A percentile compares a stretch with the other conserved stretches of the same genome.
Evolutionary conservation across 2,329 filamentous ascomycete species (phyloP).

Genomic region (Trichoderma atrobrunneum): DNA sequence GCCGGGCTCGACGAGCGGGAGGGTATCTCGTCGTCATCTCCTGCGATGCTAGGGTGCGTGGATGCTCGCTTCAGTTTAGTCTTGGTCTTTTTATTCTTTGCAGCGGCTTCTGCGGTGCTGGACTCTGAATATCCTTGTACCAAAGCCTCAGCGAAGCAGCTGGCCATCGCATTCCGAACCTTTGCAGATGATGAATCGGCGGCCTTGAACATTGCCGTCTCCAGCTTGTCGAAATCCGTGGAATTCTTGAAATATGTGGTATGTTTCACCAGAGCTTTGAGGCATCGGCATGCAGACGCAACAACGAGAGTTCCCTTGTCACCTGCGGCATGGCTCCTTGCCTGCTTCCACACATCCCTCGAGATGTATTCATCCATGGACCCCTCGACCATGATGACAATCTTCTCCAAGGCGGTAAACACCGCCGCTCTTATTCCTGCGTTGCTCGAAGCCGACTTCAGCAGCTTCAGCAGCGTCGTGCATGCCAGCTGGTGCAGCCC

Average conservation of each 20-base stretch:
- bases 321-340: slow-evolving; percentile 67
- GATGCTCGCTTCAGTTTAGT: slow-evolving; percentile 56
- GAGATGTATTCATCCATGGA: slow-evolving; percentile 81
- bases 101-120: slow-evolving; percentile 42
- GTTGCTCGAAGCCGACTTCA: slow-evolving; percentile 77
- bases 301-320: slow-evolving; percentile 86
- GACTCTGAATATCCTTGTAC: slow-evolving; percentile 69
- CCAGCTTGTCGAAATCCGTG: slow-evolving; percentile 85
- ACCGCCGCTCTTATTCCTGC: slow-evolving; percentile 77
- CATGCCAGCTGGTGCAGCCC: slow-evolving; percentile 74
- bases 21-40: slow-evolving; percentile 71
- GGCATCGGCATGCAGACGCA: slow-evolving; percentile 72
- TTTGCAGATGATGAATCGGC: slow-evolving; percentile 74
- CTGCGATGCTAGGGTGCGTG: slow-evolving; percentile 58
- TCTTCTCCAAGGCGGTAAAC: slow-evolving; percentile 71
- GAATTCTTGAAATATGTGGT: slow-evolving; percentile 85
- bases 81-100: slow-evolving; percentile 70
- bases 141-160: slow-evolving; percentile 78
- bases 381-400: slow-evolving; percentile 69
- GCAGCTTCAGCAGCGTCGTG: slow-evolving; percentile 68
- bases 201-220: slow-evolving; percentile 77
- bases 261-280: slow-evolving; percentile 68
- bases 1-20: slow-evolving; percentile 71
- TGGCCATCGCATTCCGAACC: slow-evolving; percentile 81
- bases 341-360: slow-evolving; percentile 93